These are phyloP conservation scores for Raffaelea arxii DNA, from an alignment of 2,329 filamentous ascomycete genomes.

Conservation along the genomic window DNA sequence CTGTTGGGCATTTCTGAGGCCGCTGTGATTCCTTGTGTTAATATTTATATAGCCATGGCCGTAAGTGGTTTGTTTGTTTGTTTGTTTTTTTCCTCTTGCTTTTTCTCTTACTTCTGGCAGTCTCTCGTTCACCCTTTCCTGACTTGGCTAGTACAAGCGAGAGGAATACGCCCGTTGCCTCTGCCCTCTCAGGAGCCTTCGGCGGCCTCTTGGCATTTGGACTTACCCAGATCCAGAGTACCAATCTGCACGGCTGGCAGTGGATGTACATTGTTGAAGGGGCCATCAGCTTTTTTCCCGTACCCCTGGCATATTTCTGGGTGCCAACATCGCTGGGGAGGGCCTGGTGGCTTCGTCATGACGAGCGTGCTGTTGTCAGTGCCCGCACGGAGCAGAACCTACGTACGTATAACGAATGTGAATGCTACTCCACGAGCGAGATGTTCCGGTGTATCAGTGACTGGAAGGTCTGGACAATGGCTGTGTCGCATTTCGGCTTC, in stretches of 20 bases:
- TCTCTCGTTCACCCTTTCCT: too few species aligned
- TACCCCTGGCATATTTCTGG: neutral
- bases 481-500: neutral
- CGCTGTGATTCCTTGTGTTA: neutral
- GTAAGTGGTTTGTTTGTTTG: neutral
- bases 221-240: constrained; percentile 32
- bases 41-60: neutral
- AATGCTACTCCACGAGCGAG: neutral
- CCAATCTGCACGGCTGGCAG: constrained; percentile 24
- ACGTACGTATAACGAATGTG: neutral
- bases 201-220: constrained; percentile 51
- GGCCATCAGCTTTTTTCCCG: neutral
- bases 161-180: neutral
- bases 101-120: neutral
- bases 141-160: neutral
- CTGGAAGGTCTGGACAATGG: neutral
- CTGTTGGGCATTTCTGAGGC: neutral
- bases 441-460: neutral
- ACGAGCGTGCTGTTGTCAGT: neutral
- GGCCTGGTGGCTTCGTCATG: neutral
- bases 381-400: neutral
- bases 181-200: constrained; percentile 28
- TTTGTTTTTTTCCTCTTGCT: neutral
- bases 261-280: constrained; percentile 46
- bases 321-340: neutral